phyloP scores from a whole-genome alignment of 2,329 filamentous ascomycete species.

The Neopestalotiopsis sp. region DNA sequence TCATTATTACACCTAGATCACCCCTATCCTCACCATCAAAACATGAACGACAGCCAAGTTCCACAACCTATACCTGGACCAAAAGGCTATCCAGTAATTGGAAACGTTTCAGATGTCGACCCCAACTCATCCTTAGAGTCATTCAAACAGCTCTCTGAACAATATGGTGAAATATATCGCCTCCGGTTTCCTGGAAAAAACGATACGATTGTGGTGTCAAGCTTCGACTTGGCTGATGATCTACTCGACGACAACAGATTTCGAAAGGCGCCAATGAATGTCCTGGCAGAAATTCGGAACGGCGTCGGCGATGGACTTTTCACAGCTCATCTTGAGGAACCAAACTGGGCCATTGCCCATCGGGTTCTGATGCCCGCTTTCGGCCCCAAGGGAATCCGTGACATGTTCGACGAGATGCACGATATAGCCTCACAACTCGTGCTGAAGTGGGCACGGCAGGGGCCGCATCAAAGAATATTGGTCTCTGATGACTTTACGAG shows the following conservation, averaged over 20 bases:
- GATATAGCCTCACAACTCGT: conserved; percentile 58
- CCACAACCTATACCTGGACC: conserved; percentile 18
- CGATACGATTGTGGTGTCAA: conserved; percentile 36
- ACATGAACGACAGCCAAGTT: not conserved
- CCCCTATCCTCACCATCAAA: not conserved
- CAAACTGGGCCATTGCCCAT: conserved; percentile 60
- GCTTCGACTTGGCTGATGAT: conserved; percentile 63
- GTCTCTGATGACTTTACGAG: conserved; percentile 66
- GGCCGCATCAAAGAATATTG: conserved; percentile 50
- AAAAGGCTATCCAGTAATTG: conserved; percentile 18
- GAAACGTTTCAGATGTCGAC: conserved; percentile 20
- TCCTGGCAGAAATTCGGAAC: conserved; percentile 58
- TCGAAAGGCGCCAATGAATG: conserved; percentile 56
- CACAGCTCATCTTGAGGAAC: conserved; percentile 32
- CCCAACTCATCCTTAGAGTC: conserved; percentile 12
- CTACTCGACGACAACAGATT: conserved; percentile 69
- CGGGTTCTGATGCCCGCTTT: conserved; percentile 58
- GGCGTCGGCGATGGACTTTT: conserved; percentile 45
- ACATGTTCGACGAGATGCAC: conserved; percentile 59
- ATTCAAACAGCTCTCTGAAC: conserved; percentile 11
- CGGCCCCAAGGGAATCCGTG: conserved; percentile 55
- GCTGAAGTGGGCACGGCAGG: conserved; percentile 57
- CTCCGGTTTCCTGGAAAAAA: conserved; percentile 13
- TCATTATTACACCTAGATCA: not conserved
- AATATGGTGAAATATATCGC: conserved; percentile 21